A percentile compares a stretch with the other conserved stretches of the same genome.
Evolutionary conservation across 106 monocot genomes (phyloP).

Genomic region (Phalaenopsis equestris): DNA sequence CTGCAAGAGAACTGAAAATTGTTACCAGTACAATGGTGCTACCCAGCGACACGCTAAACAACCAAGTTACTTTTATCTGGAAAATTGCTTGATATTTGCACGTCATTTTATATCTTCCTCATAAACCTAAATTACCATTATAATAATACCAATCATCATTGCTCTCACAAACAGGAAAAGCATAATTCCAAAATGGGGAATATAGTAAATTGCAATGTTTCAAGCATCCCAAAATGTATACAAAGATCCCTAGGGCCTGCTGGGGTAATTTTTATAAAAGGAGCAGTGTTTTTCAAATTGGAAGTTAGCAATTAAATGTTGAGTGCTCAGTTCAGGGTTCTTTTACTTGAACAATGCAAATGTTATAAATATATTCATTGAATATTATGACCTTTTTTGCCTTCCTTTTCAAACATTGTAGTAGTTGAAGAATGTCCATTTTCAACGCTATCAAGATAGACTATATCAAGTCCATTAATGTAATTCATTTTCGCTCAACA

Average conservation of each 20-base stretch:
- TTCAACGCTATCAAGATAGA: neutral
- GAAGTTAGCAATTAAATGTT: neutral
- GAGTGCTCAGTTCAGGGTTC: neutral
- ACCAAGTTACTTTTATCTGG: neutral
- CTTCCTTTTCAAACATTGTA: neutral
- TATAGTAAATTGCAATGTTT: neutral
- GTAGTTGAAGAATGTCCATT: neutral
- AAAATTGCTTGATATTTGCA: neutral
- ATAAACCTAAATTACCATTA: neutral
- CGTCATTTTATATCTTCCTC: neutral
- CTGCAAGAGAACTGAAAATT: conserved; percentile 49
- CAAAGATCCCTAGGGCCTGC: neutral
- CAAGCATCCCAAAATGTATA: neutral
- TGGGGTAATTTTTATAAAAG: neutral
- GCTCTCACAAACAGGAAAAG: neutral
- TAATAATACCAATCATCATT: neutral
- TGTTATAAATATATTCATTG: neutral
- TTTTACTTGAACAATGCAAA: neutral
- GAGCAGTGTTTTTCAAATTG: neutral
- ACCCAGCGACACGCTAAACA: neutral
- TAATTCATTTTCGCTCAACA: neutral
- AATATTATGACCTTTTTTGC: neutral
- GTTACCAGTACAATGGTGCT: conserved; percentile 3
- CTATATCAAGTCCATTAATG: neutral
- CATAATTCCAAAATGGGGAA: neutral